Conservation (phyloP, 148 eudicot species). For the Chenopodium quinoa region DNA sequence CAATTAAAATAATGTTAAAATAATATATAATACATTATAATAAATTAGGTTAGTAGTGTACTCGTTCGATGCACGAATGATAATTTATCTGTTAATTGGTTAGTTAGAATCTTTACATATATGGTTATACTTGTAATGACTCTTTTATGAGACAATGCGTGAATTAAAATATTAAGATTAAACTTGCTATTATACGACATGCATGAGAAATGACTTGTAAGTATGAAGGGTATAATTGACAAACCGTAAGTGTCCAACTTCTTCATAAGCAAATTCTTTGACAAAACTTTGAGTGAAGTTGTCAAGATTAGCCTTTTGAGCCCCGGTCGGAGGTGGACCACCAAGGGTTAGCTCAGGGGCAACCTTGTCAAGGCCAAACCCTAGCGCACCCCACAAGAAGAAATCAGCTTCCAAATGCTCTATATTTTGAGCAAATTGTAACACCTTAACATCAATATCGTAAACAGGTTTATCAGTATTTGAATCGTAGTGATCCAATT, state of each 20-base stretch:
- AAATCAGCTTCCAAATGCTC: slow-evolving; percentile 67
- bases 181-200: too few relatives aligned
- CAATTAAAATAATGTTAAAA: too few relatives aligned
- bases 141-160: too few relatives aligned
- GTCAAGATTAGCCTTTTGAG: slow-evolving; percentile 63
- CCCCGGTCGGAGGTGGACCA: slow-evolving; percentile 79
- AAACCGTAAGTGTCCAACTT: slow-evolving; percentile 60
- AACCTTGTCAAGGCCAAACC: slow-evolving; percentile 57
- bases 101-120: too few relatives aligned
- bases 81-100: too few relatives aligned
- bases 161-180: too few relatives aligned
- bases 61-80: too few relatives aligned
- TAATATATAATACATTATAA: too few relatives aligned
- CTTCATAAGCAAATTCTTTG: slow-evolving; percentile 54
- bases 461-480: slow-evolving; percentile 31
- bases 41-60: too few relatives aligned
- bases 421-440: slow-evolving; percentile 63
- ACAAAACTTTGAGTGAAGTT: slow-evolving; percentile 29
- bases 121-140: too few relatives aligned
- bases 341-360: slow-evolving; percentile 52
- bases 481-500: background rate
- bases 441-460: slow-evolving; percentile 35
- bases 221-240: too few relatives aligned
- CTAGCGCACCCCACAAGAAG: slow-evolving; percentile 58
- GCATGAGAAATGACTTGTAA: too few relatives aligned